Conservation (phyloP, 345 rosid species). For the Eucalyptus regnans region DNA sequence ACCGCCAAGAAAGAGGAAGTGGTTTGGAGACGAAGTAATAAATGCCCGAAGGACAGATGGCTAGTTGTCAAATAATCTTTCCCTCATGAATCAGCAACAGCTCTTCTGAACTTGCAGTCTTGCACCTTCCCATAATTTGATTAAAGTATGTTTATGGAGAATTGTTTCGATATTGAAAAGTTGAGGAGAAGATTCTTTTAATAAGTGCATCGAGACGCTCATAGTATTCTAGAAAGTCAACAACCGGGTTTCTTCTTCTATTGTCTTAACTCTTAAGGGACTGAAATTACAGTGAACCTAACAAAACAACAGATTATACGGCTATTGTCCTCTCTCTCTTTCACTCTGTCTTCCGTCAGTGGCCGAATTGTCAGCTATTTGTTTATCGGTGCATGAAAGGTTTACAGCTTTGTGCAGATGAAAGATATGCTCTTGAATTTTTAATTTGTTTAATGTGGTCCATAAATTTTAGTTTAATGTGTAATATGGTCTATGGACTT, state of each 20-base stretch:
- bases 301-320: neutral
- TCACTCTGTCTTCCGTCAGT: neutral
- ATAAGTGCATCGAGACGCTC: neutral
- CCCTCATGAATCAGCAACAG: neutral
- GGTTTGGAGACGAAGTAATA: neutral
- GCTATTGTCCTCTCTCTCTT: neutral
- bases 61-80: neutral
- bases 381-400: neutral
- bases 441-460: rapidly evolving
- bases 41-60: neutral
- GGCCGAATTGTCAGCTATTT: neutral
- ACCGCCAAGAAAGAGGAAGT: neutral
- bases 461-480: rapidly evolving
- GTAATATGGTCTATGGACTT: no score
- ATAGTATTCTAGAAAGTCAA: neutral
- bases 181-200: neutral
- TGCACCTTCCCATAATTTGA: neutral
- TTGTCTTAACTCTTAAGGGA: neutral
- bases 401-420: neutral
- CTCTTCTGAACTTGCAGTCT: neutral
- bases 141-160: neutral
- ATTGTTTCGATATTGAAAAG: neutral
- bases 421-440: no score
- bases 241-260: neutral
- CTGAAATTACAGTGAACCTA: neutral